These are phyloP conservation scores for Malassezia globosa DNA, from an alignment of 1,284 basidiomycete species.

Conservation along the genomic window DNA sequence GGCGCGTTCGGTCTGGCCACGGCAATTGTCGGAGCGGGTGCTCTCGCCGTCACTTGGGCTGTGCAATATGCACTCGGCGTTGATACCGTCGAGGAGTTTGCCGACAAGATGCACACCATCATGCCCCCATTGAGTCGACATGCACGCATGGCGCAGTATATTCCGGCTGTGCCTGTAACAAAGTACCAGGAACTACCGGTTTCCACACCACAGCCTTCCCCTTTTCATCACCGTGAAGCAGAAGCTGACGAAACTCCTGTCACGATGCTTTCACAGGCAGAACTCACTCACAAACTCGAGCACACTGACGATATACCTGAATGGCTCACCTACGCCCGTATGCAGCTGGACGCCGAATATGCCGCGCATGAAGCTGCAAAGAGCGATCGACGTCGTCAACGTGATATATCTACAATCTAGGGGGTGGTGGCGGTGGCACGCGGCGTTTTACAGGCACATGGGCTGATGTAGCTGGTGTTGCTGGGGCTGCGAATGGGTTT, in stretches of 20 bases:
- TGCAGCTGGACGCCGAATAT: slow-evolving; percentile 11
- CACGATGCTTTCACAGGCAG: background rate
- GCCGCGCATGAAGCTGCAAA: slow-evolving; percentile 4
- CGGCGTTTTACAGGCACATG: background rate
- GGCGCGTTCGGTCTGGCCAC: slow-evolving; percentile 13
- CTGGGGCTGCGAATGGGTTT: too few relatives aligned
- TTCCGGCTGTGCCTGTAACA: background rate
- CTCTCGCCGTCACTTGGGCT: background rate
- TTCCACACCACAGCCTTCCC: background rate
- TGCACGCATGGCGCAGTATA: background rate
- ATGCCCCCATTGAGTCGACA: slow-evolving; percentile 4
- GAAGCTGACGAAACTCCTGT: background rate
- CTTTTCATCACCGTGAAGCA: too few relatives aligned
- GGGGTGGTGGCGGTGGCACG: background rate
- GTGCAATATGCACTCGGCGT: slow-evolving; percentile 8
- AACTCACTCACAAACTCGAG: background rate
- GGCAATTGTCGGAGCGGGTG: slow-evolving; percentile 5
- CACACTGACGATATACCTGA: slow-evolving; percentile 8
- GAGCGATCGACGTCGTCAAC: background rate
- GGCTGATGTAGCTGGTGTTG: background rate
- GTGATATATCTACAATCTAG: background rate
- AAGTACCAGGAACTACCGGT: background rate
- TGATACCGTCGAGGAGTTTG: slow-evolving; percentile 10
- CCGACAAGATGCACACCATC: slow-evolving; percentile 8
- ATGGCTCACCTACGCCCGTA: slow-evolving; percentile 6